phyloP scores from a whole-genome alignment of 495 filamentous ascomycete species.

The Saxispiralis lemnorum region DNA sequence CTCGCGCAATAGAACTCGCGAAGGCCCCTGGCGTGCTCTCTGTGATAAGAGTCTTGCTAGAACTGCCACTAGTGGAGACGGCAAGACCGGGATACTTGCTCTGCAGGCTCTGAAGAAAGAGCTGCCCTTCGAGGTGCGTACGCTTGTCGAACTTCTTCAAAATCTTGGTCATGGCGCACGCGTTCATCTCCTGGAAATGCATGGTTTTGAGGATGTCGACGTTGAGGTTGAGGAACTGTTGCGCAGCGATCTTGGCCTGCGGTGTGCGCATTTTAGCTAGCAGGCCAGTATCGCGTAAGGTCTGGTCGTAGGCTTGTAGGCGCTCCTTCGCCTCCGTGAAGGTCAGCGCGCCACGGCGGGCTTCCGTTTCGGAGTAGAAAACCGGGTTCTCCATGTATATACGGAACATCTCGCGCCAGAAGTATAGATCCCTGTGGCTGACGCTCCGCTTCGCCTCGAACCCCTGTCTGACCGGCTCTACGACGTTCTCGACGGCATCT shows the following conservation, averaged over 20 bases:
- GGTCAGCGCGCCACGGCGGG: conserved; percentile 37
- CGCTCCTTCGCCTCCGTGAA: conserved; percentile 32
- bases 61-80: neutral
- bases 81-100: conserved; percentile 10
- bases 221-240: conserved; percentile 47
- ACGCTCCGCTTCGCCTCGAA: conserved; percentile 9
- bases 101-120: conserved; percentile 7
- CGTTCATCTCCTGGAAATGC: conserved; percentile 58
- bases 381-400: conserved; percentile 50
- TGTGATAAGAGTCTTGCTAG: neutral
- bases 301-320: conserved; percentile 16
- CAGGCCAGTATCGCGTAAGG: conserved; percentile 28
- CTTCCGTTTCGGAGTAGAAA: conserved; percentile 53
- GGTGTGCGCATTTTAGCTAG: conserved; percentile 38
- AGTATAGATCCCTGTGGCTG: conserved; percentile 36
- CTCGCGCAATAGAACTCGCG: conserved; percentile 41
- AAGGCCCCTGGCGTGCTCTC: conserved; percentile 24
- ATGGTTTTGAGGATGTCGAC: conserved; percentile 44
- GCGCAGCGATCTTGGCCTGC: conserved; percentile 37
- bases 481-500: conserved; percentile 35
- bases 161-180: conserved; percentile 51
- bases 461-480: conserved; percentile 35
- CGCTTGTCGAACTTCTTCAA: conserved; percentile 75
- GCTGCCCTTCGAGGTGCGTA: conserved; percentile 38
- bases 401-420: conserved; percentile 57